A percentile compares a stretch with the other conserved stretches of the same genome.
phyloP scores from a whole-genome alignment of 257 asterid species.

The Nyctanthes arbortristis region DNA sequence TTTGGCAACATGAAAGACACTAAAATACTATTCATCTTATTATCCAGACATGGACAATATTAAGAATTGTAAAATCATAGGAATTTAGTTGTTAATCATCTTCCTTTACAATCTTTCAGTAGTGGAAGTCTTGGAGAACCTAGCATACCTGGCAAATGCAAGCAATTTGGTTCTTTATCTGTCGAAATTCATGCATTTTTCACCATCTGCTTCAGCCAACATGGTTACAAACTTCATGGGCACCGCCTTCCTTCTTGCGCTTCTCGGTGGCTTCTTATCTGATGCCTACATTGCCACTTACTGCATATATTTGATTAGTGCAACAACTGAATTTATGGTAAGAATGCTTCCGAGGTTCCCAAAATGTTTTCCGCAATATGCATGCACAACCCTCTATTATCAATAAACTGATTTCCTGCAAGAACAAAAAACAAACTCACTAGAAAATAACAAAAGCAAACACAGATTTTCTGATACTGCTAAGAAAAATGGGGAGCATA shows the following conservation, averaged over 20 bases:
- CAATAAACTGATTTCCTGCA: neutral
- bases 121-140: slow-evolving; percentile 84
- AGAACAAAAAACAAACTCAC: neutral
- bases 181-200: slow-evolving; percentile 66
- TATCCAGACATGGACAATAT: neutral
- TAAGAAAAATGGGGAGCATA: neutral
- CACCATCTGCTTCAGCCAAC: slow-evolving; percentile 78
- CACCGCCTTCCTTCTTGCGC: slow-evolving; percentile 83
- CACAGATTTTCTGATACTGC: neutral
- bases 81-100: neutral
- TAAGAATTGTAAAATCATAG: neutral
- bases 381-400: neutral
- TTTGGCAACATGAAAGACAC: neutral
- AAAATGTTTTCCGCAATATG: neutral
- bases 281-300: slow-evolving; percentile 81
- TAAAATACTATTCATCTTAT: neutral
- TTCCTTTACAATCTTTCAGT: slow-evolving; percentile 34
- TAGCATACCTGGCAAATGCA: slow-evolving; percentile 82
- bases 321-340: slow-evolving; percentile 67
- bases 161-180: slow-evolving; percentile 90
- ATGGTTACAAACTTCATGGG: slow-evolving; percentile 86
- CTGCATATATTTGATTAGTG: slow-evolving; percentile 64
- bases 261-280: slow-evolving; percentile 79
- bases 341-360: slow-evolving; percentile 23
- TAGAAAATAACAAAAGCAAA: neutral